A percentile compares a stretch with the other conserved stretches of the same genome.
Evolutionary conservation across 75 land plant species (phyloP).

Genomic region (Pinus albicaulis): DNA sequence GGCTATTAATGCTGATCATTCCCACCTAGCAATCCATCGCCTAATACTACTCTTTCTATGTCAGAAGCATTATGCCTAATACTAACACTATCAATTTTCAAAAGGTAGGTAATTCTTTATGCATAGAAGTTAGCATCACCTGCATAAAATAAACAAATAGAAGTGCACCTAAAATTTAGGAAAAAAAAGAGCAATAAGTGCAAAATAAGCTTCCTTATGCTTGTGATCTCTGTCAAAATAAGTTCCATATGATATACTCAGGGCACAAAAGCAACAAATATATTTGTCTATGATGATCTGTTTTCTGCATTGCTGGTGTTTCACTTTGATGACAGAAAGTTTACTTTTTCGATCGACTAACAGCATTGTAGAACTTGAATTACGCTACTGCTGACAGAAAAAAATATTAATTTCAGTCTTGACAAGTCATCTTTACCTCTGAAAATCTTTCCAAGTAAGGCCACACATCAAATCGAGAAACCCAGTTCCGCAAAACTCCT

Average conservation of each 20-base stretch:
- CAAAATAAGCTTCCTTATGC: too few species aligned
- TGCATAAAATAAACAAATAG: too few species aligned
- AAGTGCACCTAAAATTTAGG: too few species aligned
- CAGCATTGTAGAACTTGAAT: neutral
- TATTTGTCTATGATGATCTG: neutral
- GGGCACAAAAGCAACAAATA: neutral
- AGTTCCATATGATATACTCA: neutral
- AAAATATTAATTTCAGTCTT: neutral
- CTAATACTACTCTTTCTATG: too few species aligned
- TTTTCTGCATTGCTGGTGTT: neutral
- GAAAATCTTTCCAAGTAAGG: conserved; percentile 71
- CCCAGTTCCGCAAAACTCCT: conserved; percentile 54
- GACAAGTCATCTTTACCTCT: conserved; percentile 37
- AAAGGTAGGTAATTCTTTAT: too few species aligned
- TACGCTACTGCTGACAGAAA: neutral
- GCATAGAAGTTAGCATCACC: too few species aligned
- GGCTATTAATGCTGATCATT: too few species aligned
- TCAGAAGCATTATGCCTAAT: too few species aligned
- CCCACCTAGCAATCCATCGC: too few species aligned
- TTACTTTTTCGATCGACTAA: neutral
- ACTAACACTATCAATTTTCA: too few species aligned
- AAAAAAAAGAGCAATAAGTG: too few species aligned
- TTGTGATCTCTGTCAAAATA: too few species aligned
- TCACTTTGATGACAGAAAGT: neutral
- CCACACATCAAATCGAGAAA: conserved; percentile 79